Evolutionary conservation across 2,329 filamentous ascomycete species (phyloP), one percentile per base, ranked within the genome.

Genomic region (Ceratocystis lukuohia): DNA sequence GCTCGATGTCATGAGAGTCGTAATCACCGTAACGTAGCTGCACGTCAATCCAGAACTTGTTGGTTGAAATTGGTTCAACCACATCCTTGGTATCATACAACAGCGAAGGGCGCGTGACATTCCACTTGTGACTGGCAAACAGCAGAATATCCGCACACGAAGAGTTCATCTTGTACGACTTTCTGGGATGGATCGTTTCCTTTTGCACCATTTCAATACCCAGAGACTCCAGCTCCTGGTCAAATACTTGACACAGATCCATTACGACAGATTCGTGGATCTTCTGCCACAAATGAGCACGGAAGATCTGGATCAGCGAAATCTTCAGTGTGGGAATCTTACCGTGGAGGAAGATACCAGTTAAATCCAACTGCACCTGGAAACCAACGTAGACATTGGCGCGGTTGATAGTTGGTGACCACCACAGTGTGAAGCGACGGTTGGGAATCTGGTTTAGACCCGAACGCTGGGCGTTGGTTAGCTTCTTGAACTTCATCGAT

Each of bases 161-260:
- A 72, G 92, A 96, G 81, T 99, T 99, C 94, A 99, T 99, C 84
- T 99, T 99, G 84, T 99, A 99, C 3, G 91, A 96, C 78, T 99
- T 99, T 84, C 94, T 85, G 64, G 94, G 94, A 80, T 99, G 94
- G 68, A 99, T 99, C 0, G 94, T 97, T 79, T 99, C 94, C 77
- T 99, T 99, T 74, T 99, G 94, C 3, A 97, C 94, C 1, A 91
- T 95, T 76, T 99, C 94, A 67, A 99, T 96, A 45, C 92, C 92
- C 3, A 99, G 80, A 41, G 94, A 91, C 75, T 99, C 94, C 56
- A 99, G 79, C 74, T 99, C 94, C 73, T 97, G 93, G 71, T 99
- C 94, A 71, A 99, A 96, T 15, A 99, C 94, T 74, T 99, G 95
- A 71, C 94, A 97, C 73, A 99, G 77, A 80, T 99, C 94, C 94